phyloP scores from a whole-genome alignment of 805 yeast species.

The Candida sonorensis region DNA sequence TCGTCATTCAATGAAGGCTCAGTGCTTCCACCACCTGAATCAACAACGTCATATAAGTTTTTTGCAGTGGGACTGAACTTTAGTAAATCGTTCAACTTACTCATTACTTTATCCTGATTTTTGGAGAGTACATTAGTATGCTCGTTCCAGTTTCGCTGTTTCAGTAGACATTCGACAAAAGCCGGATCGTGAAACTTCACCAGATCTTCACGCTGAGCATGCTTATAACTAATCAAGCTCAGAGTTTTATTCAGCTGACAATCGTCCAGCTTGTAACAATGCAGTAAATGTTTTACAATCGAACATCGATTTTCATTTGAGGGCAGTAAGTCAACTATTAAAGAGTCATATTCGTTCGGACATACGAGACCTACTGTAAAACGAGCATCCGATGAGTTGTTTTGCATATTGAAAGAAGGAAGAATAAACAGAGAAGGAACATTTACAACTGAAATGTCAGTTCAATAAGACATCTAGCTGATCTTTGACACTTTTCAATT shows the following conservation, averaged over 20 bases:
- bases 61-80: background rate
- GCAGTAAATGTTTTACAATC: conserved; percentile 34
- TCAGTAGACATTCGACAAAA: conserved; percentile 36
- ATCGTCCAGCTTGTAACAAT: conserved; percentile 32
- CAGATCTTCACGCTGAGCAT: conserved; percentile 33
- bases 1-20: conserved; percentile 6
- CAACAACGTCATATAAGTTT: background rate
- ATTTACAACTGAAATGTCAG: no score
- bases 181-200: conserved; percentile 40
- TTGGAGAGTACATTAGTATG: conserved; percentile 13
- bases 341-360: conserved; percentile 5
- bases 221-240: conserved; percentile 19
- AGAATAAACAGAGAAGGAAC: no score
- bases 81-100: conserved; percentile 6
- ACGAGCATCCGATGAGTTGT: no score
- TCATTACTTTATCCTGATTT: conserved; percentile 4
- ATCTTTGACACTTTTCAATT: no score
- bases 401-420: no score
- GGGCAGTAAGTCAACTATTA: conserved; percentile 37
- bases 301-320: conserved; percentile 47
- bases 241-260: conserved; percentile 8
- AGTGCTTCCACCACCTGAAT: background rate
- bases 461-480: no score
- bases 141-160: conserved; percentile 14
- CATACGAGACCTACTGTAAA: conserved; percentile 9